Base-by-base conservation (phyloP, 257 asterid species). In the Lantana camara region DNA sequence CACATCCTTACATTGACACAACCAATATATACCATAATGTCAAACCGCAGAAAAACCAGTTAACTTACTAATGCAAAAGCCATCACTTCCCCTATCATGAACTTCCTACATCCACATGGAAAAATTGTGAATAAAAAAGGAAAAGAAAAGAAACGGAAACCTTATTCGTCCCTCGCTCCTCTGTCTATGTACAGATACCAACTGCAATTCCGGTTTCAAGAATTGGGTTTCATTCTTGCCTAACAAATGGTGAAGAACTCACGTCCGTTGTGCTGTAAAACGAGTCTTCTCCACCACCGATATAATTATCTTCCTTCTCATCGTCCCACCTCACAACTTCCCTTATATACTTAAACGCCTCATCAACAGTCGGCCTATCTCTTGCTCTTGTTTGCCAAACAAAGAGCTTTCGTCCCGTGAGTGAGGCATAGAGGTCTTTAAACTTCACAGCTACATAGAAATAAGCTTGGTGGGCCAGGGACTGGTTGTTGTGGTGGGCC, bases 321-420 rank as follows among this genome's bases (percentile, higher is more conserved):
- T 87, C 98, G 22, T 90, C 97, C 98, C 98, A 93, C 73, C 83
- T 82, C 45, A 90, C 87, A 16, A 93, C 96, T 72, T 93, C 98
- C 57, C 96, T 56, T 11, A 84, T 80, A 54, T 87, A 93, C 74
- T 85, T 93, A 51, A 93, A 89, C 5, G 95, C 95, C 80, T 93
- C 98, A 16, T 83, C 96, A 0, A 93, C 80, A 0, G 97, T 90
- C 30, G 74, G 57, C 30, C 95, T 66, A 9, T 93, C 98, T 27
- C 96, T 79, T 0, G 98, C 98, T 64, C 80, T 79, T 0, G 94
- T 80, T 66, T 93, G 98, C 91, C 94, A 85, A 19, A 90, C 98
- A 40, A 90, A 93, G 23, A 93, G 84, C 73, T 89, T 93, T 22
- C 86, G 74, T 23, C 78, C 80, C 0, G 97, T 85, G 17, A 85